Percentiles rank a stretch among this genome's conserved stretches.
These are phyloP conservation scores for Gracilaria gracilis DNA, from an alignment of 23 red algal genomes.

Conservation along the genomic window DNA sequence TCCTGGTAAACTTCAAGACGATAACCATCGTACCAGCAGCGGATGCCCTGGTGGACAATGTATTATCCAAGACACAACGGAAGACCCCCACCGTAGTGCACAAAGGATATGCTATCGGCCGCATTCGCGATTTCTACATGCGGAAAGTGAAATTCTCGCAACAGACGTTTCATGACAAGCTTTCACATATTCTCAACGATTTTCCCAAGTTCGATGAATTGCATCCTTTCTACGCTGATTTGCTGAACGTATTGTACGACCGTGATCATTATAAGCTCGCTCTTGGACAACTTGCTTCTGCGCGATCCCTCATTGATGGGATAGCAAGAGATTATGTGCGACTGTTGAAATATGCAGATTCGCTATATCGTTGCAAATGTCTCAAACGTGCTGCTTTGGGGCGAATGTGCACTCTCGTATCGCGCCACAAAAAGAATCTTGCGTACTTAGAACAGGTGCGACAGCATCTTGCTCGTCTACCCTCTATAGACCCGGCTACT, in stretches of 20 bases:
- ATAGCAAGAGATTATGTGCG: slow-evolving; percentile 91
- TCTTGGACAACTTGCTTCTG: slow-evolving; percentile 86
- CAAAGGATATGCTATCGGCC: slow-evolving; percentile 84
- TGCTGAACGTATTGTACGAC: slow-evolving; percentile 97
- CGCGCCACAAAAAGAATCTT: slow-evolving; percentile 81
- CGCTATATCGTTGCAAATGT: slow-evolving; percentile 91
- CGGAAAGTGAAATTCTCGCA: slow-evolving; percentile 97
- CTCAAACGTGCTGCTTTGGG: slow-evolving; percentile 96
- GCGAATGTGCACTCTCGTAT: slow-evolving; percentile 90
- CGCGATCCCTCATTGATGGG: slow-evolving; percentile 82
- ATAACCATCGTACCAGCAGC: slow-evolving; percentile 82
- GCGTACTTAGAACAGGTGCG: slow-evolving; percentile 95
- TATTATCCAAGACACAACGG: slow-evolving; percentile 77
- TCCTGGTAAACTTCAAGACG: slow-evolving; percentile 85
- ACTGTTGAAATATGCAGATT: slow-evolving; percentile 95
- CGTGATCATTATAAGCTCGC: slow-evolving; percentile 97
- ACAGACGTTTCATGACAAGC: slow-evolving; percentile 93
- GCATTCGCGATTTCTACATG: slow-evolving; percentile 95
- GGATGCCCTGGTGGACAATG: slow-evolving; percentile 76
- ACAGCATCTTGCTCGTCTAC: slow-evolving; percentile 94
- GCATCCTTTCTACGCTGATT: slow-evolving; percentile 97
- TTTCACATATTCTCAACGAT: slow-evolving; percentile 87
- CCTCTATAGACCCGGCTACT: slow-evolving; percentile 90
- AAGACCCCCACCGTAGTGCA: slow-evolving; percentile 98
- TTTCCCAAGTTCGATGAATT: slow-evolving; percentile 92